These are phyloP conservation scores for Trametes coccinea DNA, from an alignment of 768 basidiomycete genomes.

Conservation along the genomic window DNA sequence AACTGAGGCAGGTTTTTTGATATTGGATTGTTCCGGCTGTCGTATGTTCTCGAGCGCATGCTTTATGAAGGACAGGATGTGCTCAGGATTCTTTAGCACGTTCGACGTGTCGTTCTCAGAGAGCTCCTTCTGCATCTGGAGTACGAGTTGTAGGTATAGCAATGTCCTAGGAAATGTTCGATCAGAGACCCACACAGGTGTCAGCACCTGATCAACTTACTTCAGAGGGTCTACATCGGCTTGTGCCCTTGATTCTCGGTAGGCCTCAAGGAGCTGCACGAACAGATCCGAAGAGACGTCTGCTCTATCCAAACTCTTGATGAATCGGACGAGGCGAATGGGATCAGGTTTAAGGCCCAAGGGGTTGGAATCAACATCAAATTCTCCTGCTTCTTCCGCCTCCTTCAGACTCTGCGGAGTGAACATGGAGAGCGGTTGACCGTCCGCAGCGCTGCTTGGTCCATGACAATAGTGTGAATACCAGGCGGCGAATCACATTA, in stretches of 20 bases:
- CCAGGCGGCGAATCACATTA: background rate
- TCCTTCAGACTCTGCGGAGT: conserved; percentile 50
- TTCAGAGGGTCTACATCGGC: conserved; percentile 50
- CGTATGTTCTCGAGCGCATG: conserved; percentile 59
- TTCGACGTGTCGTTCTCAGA: conserved; percentile 54
- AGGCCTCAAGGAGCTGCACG: conserved; percentile 68
- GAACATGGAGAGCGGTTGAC: conserved; percentile 42
- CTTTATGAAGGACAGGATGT: conserved; percentile 82
- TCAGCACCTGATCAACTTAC: conserved; percentile 35
- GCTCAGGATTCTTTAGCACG: conserved; percentile 63
- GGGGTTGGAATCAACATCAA: conserved; percentile 53
- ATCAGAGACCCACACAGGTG: background rate
- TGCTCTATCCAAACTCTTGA: conserved; percentile 63
- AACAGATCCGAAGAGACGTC: conserved; percentile 78
- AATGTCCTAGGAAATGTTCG: conserved; percentile 49
- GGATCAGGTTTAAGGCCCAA: conserved; percentile 80
- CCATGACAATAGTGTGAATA: background rate
- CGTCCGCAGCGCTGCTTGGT: conserved; percentile 18
- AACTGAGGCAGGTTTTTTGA: background rate
- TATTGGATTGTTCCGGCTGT: conserved; percentile 1
- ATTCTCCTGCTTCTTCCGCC: conserved; percentile 43
- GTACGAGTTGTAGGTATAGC: conserved; percentile 74
- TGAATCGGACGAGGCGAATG: conserved; percentile 58
- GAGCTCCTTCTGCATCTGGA: conserved; percentile 77
- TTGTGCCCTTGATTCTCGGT: conserved; percentile 46